Percentiles rank a stretch among this genome's conserved stretches.
phyloP scores from a whole-genome alignment of 257 asterid species.

The Plantago ovata region DNA sequence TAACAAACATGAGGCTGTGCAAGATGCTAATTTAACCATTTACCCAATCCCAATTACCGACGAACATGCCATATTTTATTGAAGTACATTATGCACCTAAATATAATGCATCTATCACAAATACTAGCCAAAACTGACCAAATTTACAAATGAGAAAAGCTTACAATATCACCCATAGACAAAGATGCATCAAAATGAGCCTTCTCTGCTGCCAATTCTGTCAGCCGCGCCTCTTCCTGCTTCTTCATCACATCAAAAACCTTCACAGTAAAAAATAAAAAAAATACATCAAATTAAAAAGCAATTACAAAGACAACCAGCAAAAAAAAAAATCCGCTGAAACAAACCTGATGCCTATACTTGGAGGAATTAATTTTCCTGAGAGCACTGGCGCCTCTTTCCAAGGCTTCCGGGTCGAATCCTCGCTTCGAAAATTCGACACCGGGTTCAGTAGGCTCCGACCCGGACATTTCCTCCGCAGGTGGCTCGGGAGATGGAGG shows the following conservation, averaged over 20 bases:
- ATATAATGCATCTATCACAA: too few relatives aligned
- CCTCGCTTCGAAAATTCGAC: constrained; percentile 63
- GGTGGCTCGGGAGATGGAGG: constrained; percentile 31
- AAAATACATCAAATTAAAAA: not conserved
- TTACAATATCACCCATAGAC: constrained; percentile 76
- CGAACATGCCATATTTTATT: too few relatives aligned
- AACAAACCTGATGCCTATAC: constrained; percentile 44
- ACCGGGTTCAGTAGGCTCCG: constrained; percentile 40
- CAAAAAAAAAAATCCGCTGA: not conserved
- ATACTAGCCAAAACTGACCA: too few relatives aligned
- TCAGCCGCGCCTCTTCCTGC: constrained; percentile 75
- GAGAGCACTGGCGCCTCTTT: constrained; percentile 81
- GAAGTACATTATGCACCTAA: too few relatives aligned
- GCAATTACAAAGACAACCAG: not conserved
- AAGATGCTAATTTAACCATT: too few relatives aligned
- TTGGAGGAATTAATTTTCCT: constrained; percentile 74
- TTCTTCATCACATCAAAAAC: constrained; percentile 82
- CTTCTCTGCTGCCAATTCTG: constrained; percentile 79
- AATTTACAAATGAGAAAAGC: too few relatives aligned
- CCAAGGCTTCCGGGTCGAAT: constrained; percentile 72
- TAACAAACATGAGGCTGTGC: too few relatives aligned
- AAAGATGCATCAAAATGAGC: constrained; percentile 73
- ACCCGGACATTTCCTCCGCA: constrained; percentile 30
- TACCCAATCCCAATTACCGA: too few relatives aligned
- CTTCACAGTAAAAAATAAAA: constrained; percentile 26